Base-by-base conservation (phyloP, 2,329 filamentous ascomycete genomes). In the Aspergillus vadensis region DNA sequence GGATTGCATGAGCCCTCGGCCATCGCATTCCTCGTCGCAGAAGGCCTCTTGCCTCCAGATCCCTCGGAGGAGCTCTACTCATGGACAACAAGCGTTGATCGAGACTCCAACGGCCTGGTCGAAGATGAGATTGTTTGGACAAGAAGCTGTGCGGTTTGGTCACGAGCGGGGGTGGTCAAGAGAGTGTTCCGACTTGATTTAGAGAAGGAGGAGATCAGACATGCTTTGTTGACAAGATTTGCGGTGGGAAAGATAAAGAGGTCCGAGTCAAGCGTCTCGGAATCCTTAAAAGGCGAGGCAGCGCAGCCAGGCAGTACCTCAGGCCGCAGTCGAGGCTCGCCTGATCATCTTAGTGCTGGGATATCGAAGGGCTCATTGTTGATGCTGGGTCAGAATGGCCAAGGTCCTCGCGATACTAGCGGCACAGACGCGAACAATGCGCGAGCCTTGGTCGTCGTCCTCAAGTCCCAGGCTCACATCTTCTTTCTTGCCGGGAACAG, bases 391-490 rank as follows among this genome's bases (percentile, higher is more conserved):
- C 53, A 47, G 53, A 17, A 36, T 32, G 53, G 43, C 30, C 25
- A 30, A 8, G 9, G 4, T n/a, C 17, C 2, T 19, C 23, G 17
- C 25, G 64, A 63, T n/a, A 53, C 51, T 6, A 59, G 67, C 38
- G 61, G 70, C 25, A 55, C 61, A 48, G 63, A 67, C 23, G 52
- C 63, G 5, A 66, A 66, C 15, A 68, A 69, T 48, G 68, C 80
- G 69, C 72, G 88, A 70, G 92, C 94, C 4, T 79, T 99, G 63
- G 91, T 98, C 7, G 90, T 99, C 53, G 90, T 98, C 67, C 85
- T 99, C 66, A 93, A 91, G 77, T 93, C 91, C 0, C 94, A 98
- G 72, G 92, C 91, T 21, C 94, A 98, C 73, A 87, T 99, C 65
- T 96, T 93, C 81, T 97, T 96, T 73, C 84, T 98, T 39, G 86